These are phyloP conservation scores for Meyerozyma guilliermondii DNA, from an alignment of 1,139 yeast species.

Conservation along the genomic window DNA sequence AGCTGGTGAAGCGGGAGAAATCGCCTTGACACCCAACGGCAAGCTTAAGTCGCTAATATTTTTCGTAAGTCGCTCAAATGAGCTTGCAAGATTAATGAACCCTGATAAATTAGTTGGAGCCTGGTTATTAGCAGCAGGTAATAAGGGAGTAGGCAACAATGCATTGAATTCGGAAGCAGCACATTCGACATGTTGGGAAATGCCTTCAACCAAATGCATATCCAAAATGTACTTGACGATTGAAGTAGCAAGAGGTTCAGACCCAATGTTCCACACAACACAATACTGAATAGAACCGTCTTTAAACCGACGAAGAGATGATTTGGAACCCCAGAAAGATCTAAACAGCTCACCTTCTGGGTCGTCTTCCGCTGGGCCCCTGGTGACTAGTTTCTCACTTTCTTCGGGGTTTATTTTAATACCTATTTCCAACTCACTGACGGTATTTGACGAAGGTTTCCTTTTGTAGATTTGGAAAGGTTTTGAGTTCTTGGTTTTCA, in stretches of 20 bases:
- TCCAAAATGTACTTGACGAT: constrained; percentile 61
- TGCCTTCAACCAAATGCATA: constrained; percentile 53
- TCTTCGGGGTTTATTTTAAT: constrained; percentile 67
- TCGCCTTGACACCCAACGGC: constrained; percentile 68
- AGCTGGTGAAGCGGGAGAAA: constrained; percentile 68
- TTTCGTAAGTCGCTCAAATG: constrained; percentile 66
- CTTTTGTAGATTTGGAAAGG: constrained; percentile 52
- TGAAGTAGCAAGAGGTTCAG: constrained; percentile 61
- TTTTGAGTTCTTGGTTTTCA: constrained; percentile 17
- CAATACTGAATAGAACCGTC: constrained; percentile 89
- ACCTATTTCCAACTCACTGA: constrained; percentile 44
- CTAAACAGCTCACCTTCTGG: constrained; percentile 63
- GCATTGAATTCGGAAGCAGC: constrained; percentile 42
- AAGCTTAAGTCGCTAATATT: constrained; percentile 48
- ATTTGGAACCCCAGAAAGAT: constrained; percentile 83
- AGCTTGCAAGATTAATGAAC: constrained; percentile 52
- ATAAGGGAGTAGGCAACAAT: constrained; percentile 54
- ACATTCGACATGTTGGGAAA: constrained; percentile 36
- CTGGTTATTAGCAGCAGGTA: constrained; percentile 51
- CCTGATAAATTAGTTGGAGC: constrained; percentile 47
- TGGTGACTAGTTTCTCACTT: constrained; percentile 75
- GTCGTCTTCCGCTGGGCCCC: constrained; percentile 70
- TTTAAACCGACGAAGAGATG: constrained; percentile 83
- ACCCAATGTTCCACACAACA: constrained; percentile 69
- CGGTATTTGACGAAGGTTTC: constrained; percentile 40